Percentiles rank a stretch among this genome's conserved stretches.
These are phyloP conservation scores for Cyberlindnera xishuangbannaensis DNA, from an alignment of 805 yeast species.

Conservation along the genomic window DNA sequence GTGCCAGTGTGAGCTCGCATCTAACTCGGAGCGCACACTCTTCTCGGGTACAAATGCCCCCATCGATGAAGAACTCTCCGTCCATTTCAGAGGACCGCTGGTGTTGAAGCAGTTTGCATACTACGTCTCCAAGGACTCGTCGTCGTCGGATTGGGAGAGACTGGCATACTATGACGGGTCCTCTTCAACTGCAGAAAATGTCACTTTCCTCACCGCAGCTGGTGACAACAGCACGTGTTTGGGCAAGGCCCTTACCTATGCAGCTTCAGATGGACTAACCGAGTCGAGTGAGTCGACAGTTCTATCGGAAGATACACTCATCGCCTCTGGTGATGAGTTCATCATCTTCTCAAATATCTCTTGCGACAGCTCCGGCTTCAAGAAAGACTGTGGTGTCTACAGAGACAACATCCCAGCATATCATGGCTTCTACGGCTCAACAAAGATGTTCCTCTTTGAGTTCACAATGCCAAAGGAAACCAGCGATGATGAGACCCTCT, in stretches of 20 bases:
- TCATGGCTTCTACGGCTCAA: conserved; percentile 62
- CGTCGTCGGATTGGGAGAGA: conserved; percentile 49
- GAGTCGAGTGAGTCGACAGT: conserved; percentile 41
- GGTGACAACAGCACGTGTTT: conserved; percentile 58
- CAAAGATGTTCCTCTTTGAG: conserved; percentile 69
- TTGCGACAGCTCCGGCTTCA: conserved; percentile 50
- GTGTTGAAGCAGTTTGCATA: conserved; percentile 54
- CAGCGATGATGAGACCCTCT: conserved; percentile 23
- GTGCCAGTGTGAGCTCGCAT: conserved; percentile 43
- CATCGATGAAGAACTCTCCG: conserved; percentile 60
- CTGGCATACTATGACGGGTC: conserved; percentile 51
- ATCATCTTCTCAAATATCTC: conserved; percentile 51
- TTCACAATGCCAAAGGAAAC: conserved; percentile 61
- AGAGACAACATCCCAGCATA: conserved; percentile 69
- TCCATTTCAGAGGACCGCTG: conserved; percentile 76
- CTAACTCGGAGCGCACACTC: conserved; percentile 30
- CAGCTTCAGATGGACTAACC: conserved; percentile 49
- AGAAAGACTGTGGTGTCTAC: conserved; percentile 68
- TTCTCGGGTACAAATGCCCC: conserved; percentile 64
- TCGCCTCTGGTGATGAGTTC: conserved; percentile 55
- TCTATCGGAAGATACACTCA: conserved; percentile 40
- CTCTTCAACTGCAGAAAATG: conserved; percentile 47
- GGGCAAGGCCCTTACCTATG: conserved; percentile 63
- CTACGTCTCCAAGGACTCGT: conserved; percentile 39
- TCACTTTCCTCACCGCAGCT: conserved; percentile 61